phyloP scores from a whole-genome alignment of 2,329 filamentous ascomycete genomes.

The Metarhizium anisopliae region DNA sequence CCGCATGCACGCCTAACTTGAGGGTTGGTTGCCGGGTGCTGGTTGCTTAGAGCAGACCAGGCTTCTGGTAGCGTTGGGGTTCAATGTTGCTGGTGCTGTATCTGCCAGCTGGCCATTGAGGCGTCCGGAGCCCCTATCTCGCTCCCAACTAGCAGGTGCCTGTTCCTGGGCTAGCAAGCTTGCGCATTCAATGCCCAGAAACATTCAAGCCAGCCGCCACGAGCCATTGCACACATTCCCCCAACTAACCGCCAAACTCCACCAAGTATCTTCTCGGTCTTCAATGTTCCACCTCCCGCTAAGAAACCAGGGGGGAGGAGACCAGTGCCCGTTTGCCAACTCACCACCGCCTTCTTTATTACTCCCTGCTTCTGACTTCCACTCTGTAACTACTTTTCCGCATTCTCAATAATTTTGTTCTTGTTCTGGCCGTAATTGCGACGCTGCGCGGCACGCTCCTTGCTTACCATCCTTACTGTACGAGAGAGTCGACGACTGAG shows the following conservation, averaged over 20 bases:
- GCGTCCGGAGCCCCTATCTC: too few relatives aligned
- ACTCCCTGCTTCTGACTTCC: background rate
- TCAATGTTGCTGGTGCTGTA: too few relatives aligned
- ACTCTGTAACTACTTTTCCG: background rate
- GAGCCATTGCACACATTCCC: too few relatives aligned
- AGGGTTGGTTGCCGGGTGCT: too few relatives aligned
- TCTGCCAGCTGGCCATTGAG: too few relatives aligned
- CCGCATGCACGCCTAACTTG: too few relatives aligned
- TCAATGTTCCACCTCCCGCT: background rate
- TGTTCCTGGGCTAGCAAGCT: too few relatives aligned
- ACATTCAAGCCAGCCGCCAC: too few relatives aligned
- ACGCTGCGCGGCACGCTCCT: constrained; percentile 5
- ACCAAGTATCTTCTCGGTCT: background rate
- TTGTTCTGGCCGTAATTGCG: background rate
- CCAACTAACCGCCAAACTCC: background rate
- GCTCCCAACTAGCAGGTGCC: too few relatives aligned
- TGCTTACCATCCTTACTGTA: background rate
- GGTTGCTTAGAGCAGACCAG: too few relatives aligned
- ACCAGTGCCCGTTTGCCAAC: background rate
- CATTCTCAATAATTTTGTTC: background rate
- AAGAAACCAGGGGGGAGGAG: background rate
- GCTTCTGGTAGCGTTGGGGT: too few relatives aligned
- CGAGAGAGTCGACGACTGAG: background rate
- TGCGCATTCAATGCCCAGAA: too few relatives aligned
- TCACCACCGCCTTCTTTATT: background rate